A percentile compares a stretch with the other conserved stretches of the same genome.
These are phyloP conservation scores for Solanum hybrid DNA, from an alignment of 305 asterid genomes.

Conservation along the genomic window DNA sequence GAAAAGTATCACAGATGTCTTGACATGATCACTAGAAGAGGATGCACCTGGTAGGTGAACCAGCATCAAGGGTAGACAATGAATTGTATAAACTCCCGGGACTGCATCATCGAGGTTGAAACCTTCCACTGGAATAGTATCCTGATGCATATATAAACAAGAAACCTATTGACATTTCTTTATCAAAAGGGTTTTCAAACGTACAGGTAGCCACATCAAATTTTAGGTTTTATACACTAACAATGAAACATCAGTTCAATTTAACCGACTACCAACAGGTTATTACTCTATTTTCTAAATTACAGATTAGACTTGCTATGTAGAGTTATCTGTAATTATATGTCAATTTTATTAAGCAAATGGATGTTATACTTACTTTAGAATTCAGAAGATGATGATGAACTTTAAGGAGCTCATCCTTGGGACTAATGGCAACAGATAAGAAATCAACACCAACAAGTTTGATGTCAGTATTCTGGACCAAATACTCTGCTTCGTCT, in stretches of 20 bases:
- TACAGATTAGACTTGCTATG: neutral
- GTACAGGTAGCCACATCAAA: neutral
- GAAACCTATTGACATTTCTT: neutral
- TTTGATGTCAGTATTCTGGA: neutral
- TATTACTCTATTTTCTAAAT: neutral
- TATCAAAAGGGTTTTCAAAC: neutral
- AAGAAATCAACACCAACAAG: too few relatives aligned
- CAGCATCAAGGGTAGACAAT: slow-evolving; percentile 18
- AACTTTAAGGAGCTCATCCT: neutral
- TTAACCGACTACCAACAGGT: neutral
- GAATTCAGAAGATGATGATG: neutral
- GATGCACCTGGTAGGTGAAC: slow-evolving; percentile 14
- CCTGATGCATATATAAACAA: neutral
- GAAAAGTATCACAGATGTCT: neutral
- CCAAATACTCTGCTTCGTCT: neutral
- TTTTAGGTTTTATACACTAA: neutral
- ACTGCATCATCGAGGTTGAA: slow-evolving; percentile 5
- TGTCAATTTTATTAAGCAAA: neutral
- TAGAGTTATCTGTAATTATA: neutral
- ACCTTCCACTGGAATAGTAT: slow-evolving; percentile 18
- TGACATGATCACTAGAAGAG: neutral
- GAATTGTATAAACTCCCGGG: slow-evolving; percentile 10
- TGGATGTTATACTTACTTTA: neutral
- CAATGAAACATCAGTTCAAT: neutral
- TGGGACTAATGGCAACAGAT: too few relatives aligned